Percentiles rank a stretch among this genome's conserved stretches.
Conservation (phyloP, 208 protist genomes). For the Giardia muris region DNA sequence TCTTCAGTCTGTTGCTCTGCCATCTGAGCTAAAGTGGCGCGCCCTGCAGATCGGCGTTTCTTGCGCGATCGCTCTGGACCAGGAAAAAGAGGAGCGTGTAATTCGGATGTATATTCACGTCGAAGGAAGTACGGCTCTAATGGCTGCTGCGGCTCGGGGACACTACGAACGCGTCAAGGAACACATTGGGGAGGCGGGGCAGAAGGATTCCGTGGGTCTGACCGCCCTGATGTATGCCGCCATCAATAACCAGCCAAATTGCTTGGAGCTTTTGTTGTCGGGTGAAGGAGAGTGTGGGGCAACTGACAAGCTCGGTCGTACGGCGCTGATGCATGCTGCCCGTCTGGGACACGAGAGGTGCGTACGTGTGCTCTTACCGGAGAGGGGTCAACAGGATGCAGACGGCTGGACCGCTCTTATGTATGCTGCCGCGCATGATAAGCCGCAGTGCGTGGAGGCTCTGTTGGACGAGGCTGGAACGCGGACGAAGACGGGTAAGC, state of each 20-base stretch:
- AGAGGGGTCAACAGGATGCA: background rate
- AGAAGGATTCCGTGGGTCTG: background rate
- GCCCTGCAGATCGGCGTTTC: no score
- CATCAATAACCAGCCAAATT: background rate
- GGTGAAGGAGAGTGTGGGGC: background rate
- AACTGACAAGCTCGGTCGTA: background rate
- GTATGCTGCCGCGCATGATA: background rate
- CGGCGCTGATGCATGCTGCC: background rate
- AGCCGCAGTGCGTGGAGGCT: background rate
- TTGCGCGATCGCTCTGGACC: no score
- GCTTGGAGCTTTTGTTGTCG: background rate
- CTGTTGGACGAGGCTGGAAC: background rate
- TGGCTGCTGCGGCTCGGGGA: background rate
- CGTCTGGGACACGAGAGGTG: background rate
- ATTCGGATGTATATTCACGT: background rate
- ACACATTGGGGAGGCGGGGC: background rate
- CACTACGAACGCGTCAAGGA: background rate
- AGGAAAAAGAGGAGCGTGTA: no score
- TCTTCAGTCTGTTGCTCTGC: conserved; percentile 23
- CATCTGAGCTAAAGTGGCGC: conserved; percentile 24
- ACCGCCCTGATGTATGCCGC: background rate
- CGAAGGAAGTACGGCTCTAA: background rate
- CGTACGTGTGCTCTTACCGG: background rate
- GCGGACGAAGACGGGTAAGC: background rate
- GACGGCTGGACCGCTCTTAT: background rate